Evolutionary conservation across 257 asterid species (phyloP).

Genomic region (Petrea volubilis): DNA sequence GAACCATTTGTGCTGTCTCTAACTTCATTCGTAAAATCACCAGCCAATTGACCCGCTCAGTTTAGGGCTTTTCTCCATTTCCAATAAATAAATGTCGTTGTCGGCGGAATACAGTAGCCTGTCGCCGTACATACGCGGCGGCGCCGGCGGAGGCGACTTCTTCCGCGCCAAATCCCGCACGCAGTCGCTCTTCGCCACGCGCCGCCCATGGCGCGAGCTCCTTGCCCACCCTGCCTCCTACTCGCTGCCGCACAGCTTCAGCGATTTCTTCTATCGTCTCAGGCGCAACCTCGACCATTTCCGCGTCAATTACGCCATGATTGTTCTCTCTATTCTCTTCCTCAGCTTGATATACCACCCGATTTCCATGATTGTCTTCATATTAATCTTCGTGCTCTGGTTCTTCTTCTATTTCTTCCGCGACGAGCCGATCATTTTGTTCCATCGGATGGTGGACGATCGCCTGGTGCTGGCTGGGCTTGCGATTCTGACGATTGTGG

Average conservation of each 20-base stretch:
- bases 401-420: slow-evolving; percentile 54
- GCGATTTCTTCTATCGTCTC: slow-evolving; percentile 46
- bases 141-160: slow-evolving; percentile 27
- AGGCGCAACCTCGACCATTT: slow-evolving; percentile 56
- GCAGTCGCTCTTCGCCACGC: slow-evolving; percentile 43
- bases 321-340: slow-evolving; percentile 45
- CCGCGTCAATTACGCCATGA: slow-evolving; percentile 66
- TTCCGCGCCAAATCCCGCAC: slow-evolving; percentile 42
- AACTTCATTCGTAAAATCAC: slow-evolving; percentile 11
- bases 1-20: slow-evolving; percentile 3
- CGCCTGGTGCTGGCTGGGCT: slow-evolving; percentile 47
- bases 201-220: slow-evolving; percentile 81
- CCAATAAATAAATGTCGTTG: not conserved
- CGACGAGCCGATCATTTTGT: slow-evolving; percentile 57
- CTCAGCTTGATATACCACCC: slow-evolving; percentile 71
- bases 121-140: slow-evolving; percentile 28
- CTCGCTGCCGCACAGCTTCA: slow-evolving; percentile 42
- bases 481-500: slow-evolving; percentile 44
- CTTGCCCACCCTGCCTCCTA: slow-evolving; percentile 65
- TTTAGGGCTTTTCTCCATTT: slow-evolving; percentile 24
- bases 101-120: slow-evolving; percentile 41
- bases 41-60: not conserved
- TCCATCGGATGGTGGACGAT: slow-evolving; percentile 64
- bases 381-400: slow-evolving; percentile 52
- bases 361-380: slow-evolving; percentile 58